Evolutionary conservation across 345 rosid species (phyloP).

Genomic region (Carallia pectinifolia): DNA sequence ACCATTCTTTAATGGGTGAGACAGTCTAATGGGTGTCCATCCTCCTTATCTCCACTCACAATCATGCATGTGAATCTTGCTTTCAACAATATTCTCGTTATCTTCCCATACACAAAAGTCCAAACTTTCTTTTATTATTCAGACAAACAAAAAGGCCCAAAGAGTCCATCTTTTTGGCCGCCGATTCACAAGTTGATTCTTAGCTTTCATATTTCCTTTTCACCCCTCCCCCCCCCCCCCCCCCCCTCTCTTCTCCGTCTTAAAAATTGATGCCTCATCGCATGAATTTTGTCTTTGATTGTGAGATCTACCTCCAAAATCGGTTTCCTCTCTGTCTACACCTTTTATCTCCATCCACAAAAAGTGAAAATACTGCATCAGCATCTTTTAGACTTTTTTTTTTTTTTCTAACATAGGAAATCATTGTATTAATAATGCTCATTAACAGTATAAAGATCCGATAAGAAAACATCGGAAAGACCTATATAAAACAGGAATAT

Average conservation of each 20-base stretch:
- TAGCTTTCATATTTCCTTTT: not conserved
- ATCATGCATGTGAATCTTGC: constrained; percentile 45
- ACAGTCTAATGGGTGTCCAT: constrained; percentile 21
- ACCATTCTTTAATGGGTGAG: constrained; percentile 5
- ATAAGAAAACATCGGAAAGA: too few relatives aligned
- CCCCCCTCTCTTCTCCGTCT: not conserved
- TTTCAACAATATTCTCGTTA: constrained; percentile 26
- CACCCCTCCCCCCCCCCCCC: not conserved
- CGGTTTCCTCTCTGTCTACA: constrained; percentile 3
- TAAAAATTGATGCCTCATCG: constrained; percentile 8
- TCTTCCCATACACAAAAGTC: constrained; percentile 52
- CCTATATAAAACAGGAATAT: too few relatives aligned
- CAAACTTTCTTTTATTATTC: constrained; percentile 32
- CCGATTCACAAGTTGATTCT: not conserved
- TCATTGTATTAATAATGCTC: too few relatives aligned
- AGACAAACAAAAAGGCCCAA: constrained; percentile 9
- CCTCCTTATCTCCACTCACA: constrained; percentile 34
- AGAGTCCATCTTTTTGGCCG: constrained; percentile 12
- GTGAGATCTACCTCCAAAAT: constrained; percentile 1
- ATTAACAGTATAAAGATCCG: too few relatives aligned
- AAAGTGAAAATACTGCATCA: constrained; percentile 13
- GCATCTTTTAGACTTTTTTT: not conserved
- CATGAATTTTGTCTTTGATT: constrained; percentile 6
- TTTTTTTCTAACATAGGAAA: too few relatives aligned
- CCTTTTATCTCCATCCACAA: not conserved